Evolutionary conservation across 2,329 filamentous ascomycete genomes (phyloP).

Genomic region (Exutisphaerella laricina): DNA sequence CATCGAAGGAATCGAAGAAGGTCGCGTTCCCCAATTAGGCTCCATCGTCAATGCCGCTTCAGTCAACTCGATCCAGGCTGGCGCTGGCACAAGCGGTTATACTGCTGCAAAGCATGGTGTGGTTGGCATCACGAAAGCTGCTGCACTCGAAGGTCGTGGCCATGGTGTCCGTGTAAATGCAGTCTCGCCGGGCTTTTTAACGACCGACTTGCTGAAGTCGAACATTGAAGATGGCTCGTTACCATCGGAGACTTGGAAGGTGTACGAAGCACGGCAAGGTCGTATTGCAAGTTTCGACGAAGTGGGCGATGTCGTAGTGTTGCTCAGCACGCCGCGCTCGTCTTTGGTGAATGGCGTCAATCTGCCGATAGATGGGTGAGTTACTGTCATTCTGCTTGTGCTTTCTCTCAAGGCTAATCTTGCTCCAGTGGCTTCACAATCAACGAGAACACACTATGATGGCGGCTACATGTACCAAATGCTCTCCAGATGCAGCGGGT

Average conservation of each 20-base stretch:
- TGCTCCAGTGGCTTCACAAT: conserved; percentile 21
- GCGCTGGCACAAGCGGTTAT: conserved; percentile 36
- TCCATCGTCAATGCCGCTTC: conserved; percentile 40
- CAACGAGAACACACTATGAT: conserved; percentile 17
- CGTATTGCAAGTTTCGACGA: conserved; percentile 21
- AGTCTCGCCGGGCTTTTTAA: conserved; percentile 30
- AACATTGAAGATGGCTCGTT: conserved; percentile 12
- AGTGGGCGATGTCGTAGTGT: conserved; percentile 26
- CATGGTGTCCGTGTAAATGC: conserved; percentile 34
- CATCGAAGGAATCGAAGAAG: conserved; percentile 20
- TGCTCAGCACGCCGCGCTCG: conserved; percentile 26
- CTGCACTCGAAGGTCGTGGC: conserved; percentile 30
- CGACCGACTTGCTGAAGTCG: conserved; percentile 21
- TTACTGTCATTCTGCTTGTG: not conserved
- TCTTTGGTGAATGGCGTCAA: conserved; percentile 25
- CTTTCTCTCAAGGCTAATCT: not conserved
- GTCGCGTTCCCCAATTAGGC: conserved; percentile 25
- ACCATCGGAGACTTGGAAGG: conserved; percentile 12
- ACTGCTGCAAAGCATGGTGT: conserved; percentile 39
- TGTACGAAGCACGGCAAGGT: conserved; percentile 23
- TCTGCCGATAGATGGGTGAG: conserved; percentile 19
- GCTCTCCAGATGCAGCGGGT: no score
- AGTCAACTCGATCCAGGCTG: conserved; percentile 33
- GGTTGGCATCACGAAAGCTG: conserved; percentile 38
- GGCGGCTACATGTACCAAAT: no score